These are phyloP conservation scores for Staphylotrichum tortipilum DNA, from an alignment of 495 filamentous ascomycete species.

Conservation along the genomic window DNA sequence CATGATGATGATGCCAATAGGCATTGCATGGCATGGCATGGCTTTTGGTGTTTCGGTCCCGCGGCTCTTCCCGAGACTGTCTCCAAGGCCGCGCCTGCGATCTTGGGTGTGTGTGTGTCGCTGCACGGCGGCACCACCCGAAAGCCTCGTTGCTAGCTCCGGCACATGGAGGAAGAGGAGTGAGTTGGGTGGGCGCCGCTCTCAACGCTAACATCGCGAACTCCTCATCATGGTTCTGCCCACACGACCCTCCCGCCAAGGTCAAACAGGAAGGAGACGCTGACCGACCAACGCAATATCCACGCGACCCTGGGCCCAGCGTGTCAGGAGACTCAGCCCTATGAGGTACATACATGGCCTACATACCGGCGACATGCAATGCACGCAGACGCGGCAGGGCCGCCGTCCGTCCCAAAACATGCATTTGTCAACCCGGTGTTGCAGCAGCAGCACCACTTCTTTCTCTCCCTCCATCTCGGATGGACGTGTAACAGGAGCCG, in stretches of 20 bases:
- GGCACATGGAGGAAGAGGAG: neutral
- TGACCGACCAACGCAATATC: neutral
- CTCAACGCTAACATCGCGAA: no score
- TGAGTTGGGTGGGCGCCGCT: neutral
- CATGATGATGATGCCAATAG: no score
- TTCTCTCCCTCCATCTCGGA: no score
- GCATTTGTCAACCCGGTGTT: constrained; percentile 3
- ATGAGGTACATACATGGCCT: neutral
- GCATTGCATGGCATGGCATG: no score
- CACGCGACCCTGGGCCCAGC: neutral
- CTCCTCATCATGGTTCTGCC: no score
- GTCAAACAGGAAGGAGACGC: neutral
- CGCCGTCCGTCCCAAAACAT: neutral
- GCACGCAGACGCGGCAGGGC: neutral
- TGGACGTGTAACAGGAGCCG: no score
- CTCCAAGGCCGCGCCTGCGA: neutral
- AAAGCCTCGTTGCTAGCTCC: neutral
- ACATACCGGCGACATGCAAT: constrained; percentile 3
- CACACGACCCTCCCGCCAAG: no score
- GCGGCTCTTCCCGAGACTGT: neutral
- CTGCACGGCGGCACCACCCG: neutral
- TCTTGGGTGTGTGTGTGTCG: no score
- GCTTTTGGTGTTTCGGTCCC: neutral
- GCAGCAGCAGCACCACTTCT: no score
- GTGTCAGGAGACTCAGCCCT: neutral